Base-by-base conservation (phyloP, 371 early-diverging fungal species). In the Circinella minor region DNA sequence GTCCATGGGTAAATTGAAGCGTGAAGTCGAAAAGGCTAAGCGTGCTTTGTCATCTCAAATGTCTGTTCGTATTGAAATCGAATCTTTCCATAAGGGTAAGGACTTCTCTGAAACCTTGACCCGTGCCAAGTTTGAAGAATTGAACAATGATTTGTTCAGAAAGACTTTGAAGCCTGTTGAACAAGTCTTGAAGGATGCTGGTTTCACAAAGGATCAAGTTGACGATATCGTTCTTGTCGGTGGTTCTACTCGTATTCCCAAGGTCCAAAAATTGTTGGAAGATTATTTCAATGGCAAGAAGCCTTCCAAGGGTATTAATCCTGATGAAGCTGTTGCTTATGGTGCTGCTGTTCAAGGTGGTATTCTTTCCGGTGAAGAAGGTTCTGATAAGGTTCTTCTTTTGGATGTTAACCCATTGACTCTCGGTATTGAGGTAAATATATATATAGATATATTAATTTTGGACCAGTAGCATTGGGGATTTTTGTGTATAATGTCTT, bases 301-400 rank as follows among this genome's bases (percentile, higher is more conserved):
- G 79, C 96, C 99, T 34, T 92, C 93, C 83, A 95, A 94, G 88
- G 89, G 91, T 69, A 96, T 99, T 77, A 96, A 99, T 91, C 99
- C 99, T 68, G 99, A 99, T 82, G 99, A 99, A 83, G 99, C 99
- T 75, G 99, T 99, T 65, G 99, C 99, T 74, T 93, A 95, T 75
- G 99, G 99, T 81, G 99, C 99, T 74, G 98, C 99, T 69, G 92
- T 99, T 74, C 99, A 99, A 83, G 99, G 96, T 76, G 99, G 98
- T 88, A 96, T 99, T 71, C 87, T 99, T 61, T 89, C 95, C 75
- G 99, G 99, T 74, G 93, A 94, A 73, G 81, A 84, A 71, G 81
- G 91, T 71, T 92, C 92, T 69, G 91, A 94, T 79, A 89, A 90
- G 78, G 89, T 94, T 48, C 87, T 99, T 66, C 88, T 99, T 63